These are phyloP conservation scores for Asterophora lycoperdoides DNA, from an alignment of 768 basidiomycete genomes.

Conservation along the genomic window DNA sequence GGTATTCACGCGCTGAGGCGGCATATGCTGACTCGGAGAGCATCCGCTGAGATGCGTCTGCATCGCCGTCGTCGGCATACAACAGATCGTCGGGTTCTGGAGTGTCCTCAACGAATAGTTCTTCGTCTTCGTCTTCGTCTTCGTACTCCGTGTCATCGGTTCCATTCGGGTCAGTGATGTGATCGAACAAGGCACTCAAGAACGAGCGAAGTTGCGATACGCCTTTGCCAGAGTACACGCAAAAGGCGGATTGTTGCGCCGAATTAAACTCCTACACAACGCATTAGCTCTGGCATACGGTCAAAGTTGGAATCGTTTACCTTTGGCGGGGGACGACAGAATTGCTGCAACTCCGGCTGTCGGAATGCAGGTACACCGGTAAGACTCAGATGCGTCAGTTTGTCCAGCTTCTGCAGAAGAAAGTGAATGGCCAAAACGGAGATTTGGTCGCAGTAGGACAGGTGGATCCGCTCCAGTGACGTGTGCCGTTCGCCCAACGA, in stretches of 20 bases:
- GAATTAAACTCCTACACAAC: slow-evolving; percentile 77
- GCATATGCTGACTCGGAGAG: slow-evolving; percentile 23
- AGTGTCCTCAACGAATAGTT: slow-evolving; percentile 44
- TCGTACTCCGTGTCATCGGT: slow-evolving; percentile 69
- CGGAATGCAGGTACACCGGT: slow-evolving; percentile 97
- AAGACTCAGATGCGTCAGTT: slow-evolving; percentile 90
- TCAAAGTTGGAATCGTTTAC: slow-evolving; percentile 37
- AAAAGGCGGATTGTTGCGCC: slow-evolving; percentile 85
- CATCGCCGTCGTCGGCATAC: slow-evolving; percentile 31
- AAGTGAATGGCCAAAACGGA: slow-evolving; percentile 88
- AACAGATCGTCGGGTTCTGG: slow-evolving; percentile 38
- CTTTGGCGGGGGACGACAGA: slow-evolving; percentile 83
- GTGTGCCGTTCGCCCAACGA: slow-evolving; percentile 81
- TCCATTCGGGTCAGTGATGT: slow-evolving; percentile 67
- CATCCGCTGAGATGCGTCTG: slow-evolving; percentile 26
- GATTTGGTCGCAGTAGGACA: slow-evolving; percentile 96
- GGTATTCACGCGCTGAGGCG: slow-evolving; percentile 18
- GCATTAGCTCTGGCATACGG: slow-evolving; percentile 5
- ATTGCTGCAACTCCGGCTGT: slow-evolving; percentile 78
- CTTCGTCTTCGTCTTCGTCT: slow-evolving; percentile 54
- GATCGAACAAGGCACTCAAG: slow-evolving; percentile 71
- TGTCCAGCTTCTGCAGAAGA: slow-evolving; percentile 82
- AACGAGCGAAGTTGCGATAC: slow-evolving; percentile 78
- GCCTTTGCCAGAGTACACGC: slow-evolving; percentile 94
- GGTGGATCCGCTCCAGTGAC: slow-evolving; percentile 90